A percentile compares a stretch with the other conserved stretches of the same genome.
Conservation (phyloP, 805 yeast species). For the Scheffersomyces stipitis region DNA sequence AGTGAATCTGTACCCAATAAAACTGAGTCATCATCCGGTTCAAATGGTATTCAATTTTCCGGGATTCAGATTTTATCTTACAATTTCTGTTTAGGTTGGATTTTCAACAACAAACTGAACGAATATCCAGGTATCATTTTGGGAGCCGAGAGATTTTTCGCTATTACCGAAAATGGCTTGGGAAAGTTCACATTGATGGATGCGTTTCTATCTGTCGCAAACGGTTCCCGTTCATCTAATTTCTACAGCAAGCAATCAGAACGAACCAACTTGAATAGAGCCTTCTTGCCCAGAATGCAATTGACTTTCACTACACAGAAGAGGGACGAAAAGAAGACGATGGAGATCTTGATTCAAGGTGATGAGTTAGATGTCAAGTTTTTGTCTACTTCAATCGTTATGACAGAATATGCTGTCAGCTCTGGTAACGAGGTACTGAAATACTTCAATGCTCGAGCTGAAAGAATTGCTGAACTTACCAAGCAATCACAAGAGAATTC, state of each 20-base stretch:
- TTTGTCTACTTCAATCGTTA: constrained; percentile 52
- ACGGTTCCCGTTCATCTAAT: constrained; percentile 51
- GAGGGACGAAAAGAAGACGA: constrained; percentile 28
- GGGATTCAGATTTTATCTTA: constrained; percentile 61
- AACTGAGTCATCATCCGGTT: background rate
- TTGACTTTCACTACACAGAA: constrained; percentile 44
- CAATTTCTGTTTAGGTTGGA: constrained; percentile 77
- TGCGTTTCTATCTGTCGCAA: constrained; percentile 71
- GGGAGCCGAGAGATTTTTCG: constrained; percentile 75
- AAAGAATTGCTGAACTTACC: background rate
- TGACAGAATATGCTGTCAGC: constrained; percentile 52
- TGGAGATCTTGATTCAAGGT: constrained; percentile 58
- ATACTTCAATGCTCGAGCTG: constrained; percentile 22
- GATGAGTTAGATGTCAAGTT: constrained; percentile 68
- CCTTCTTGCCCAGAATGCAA: constrained; percentile 69
- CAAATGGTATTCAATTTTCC: constrained; percentile 29
- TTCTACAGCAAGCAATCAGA: constrained; percentile 51
- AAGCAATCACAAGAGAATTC: background rate
- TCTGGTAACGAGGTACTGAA: constrained; percentile 48
- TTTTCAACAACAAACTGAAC: constrained; percentile 50
- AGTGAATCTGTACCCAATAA: background rate
- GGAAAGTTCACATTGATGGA: constrained; percentile 71
- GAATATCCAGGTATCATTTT: constrained; percentile 68
- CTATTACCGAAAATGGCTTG: constrained; percentile 56
- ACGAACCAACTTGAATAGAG: constrained; percentile 52